Evolutionary conservation across 495 filamentous ascomycete genomes (phyloP), one percentile per base, ranked within the genome.

Genomic region (Aspergillus kassunensis): DNA sequence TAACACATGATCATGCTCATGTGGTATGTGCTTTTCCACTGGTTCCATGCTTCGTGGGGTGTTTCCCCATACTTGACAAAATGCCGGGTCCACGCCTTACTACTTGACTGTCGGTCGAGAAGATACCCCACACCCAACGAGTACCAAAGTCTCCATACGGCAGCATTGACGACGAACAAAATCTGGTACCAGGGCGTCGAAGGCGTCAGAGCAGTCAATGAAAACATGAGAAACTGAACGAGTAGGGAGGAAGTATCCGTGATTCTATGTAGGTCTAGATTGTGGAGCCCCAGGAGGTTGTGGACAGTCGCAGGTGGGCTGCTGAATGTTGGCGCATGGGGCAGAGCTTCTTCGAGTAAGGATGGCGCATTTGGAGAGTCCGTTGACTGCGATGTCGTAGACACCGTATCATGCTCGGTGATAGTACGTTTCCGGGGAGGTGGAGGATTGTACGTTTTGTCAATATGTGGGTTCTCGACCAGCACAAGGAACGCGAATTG

Each of bases 11-110:
- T 80, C 79, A 91, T 89, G 66, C 90, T 92, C 29, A 97, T 71
- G 62, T 97, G 91, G 57, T 97, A 97, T 51, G 92, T 84, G 36
- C 90, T 88, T 70, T 97, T 97, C 93, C 93, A 98, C 65, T 98
- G 91, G 46, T 85, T 85, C 95, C 95, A 98, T 2, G 92, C 92
- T 70, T 97, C 93, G 41, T 87, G 84, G 0, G 82, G 81, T 24
- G 80, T 90, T 60, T 97, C 92, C 51, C 93, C 93, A 61, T 86
- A 97, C 65, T 98, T 98, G 65, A 98, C 78, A 62, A 97, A 98
- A 70, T 98, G 93, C 20, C 93, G 83, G 13, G 92, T 96, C 89
- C 92, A 97, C 61, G 82, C 78, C 70, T 97, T 96, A 71, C 85
- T 80, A 50, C 86, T 85, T 7, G 93, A 96, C 67, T 98, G 93